Evolutionary conservation across 352 stramenopile genomes (phyloP).

Genomic region (Globisporangium iwayamae): DNA sequence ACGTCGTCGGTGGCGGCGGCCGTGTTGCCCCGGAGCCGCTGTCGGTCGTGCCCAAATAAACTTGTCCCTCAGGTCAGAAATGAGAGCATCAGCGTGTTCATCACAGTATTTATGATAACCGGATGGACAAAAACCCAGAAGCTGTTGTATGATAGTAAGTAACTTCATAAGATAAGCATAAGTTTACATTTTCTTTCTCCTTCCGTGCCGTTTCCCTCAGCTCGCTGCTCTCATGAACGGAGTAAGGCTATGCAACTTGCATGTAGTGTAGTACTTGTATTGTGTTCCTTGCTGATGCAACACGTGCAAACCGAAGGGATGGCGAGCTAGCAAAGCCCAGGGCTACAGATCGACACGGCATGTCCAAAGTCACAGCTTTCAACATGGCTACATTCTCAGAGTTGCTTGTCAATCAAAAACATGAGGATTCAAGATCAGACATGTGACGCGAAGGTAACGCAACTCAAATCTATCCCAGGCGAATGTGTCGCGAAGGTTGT

Average conservation of each 20-base stretch:
- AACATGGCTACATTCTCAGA: no score
- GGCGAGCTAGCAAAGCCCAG: no score
- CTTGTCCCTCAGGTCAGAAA: neutral
- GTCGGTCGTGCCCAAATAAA: constrained; percentile 6
- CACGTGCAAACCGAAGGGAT: no score
- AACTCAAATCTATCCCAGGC: neutral
- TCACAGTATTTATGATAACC: constrained; percentile 1
- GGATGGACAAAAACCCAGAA: no score
- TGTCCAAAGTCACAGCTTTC: no score
- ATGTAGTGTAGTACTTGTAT: no score
- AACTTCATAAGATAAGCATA: neutral
- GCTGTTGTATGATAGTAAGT: neutral
- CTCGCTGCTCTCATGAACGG: no score
- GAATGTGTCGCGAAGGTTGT: constrained; percentile 14
- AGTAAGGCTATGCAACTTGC: no score
- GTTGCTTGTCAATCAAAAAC: no score
- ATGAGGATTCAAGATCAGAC: neutral
- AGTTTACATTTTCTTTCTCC: neutral
- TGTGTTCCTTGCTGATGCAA: no score
- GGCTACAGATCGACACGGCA: no score
- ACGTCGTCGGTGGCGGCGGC: neutral
- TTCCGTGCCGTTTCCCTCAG: no score
- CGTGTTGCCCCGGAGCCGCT: constrained; percentile 8
- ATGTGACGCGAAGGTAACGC: neutral
- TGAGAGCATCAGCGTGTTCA: neutral